Evolutionary conservation across 2,329 filamentous ascomycete genomes (phyloP).

Genomic region (Fusarium pseudograminearum): DNA sequence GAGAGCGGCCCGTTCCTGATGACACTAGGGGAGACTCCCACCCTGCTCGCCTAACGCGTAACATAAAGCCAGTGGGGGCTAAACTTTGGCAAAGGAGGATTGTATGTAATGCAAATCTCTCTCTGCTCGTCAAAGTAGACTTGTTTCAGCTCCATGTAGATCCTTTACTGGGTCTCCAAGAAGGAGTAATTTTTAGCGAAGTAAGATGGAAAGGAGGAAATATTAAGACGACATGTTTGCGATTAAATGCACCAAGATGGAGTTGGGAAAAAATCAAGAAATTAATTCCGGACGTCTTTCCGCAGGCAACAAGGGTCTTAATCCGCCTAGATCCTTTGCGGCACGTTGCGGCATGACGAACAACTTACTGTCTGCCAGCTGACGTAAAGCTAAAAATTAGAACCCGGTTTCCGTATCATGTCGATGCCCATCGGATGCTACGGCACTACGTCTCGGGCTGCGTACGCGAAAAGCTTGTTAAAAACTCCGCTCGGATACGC

Average conservation of each 20-base stretch:
- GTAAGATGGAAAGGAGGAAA: not conserved
- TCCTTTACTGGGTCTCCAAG: accelerated
- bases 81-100: not conserved
- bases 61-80: not conserved
- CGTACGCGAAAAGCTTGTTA: conserved; percentile 2
- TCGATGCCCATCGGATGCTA: not conserved
- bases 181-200: no score
- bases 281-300: no score
- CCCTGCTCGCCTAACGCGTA: not conserved
- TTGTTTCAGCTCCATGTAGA: not conserved
- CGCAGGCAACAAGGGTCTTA: no score
- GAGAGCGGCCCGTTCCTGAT: not conserved
- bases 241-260: accelerated
- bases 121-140: not conserved
- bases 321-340: no score
- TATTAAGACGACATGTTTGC: not conserved
- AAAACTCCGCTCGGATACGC: not conserved
- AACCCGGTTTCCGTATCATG: accelerated
- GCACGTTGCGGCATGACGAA: no score
- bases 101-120: not conserved
- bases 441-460: not conserved
- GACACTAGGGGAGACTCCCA: not conserved
- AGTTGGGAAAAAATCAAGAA: no score
- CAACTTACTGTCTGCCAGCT: not conserved
- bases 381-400: accelerated